Base-by-base conservation (phyloP, 1,139 yeast genomes). In the Nakaseomyces kungkrabaensis region DNA sequence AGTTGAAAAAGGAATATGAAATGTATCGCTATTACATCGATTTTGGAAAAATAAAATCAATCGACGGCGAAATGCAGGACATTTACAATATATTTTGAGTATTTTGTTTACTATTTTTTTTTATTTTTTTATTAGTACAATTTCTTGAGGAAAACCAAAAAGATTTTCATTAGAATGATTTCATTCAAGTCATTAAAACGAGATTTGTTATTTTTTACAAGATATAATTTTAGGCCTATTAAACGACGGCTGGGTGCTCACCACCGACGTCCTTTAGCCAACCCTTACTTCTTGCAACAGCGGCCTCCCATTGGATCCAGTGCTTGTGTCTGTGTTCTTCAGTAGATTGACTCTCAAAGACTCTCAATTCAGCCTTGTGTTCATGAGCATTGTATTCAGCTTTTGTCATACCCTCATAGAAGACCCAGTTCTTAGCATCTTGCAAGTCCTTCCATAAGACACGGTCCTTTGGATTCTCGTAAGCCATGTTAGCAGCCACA, bases 401-500 rank as follows among this genome's bases (percentile, higher is more conserved):
- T 54, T 68, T 64, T 29, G 61, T 61, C 43, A 63, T 62, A 48
- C 68, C 68, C 37, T 60, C 60, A 48, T 56, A 60, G 49, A 58
- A 62, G 2, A 66, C 60, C 64, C 62, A 60, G 47, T 56, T 60
- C 52, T 64, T 64, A 38, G 77, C 85, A 56, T 88, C 96, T 53
- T 79, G 84, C 53, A 88, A 72, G 59, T 81, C 78, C 54, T 74
- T 76, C 96, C 96, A 90, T 48, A 88, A 68, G 49, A 85, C 76
- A 52, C 85, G 79, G 37, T 76, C 72, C 46, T 72, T 79, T 3
- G 62, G 60, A 53, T 77, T 73, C 58, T 77, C 69, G 54, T 73
- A 72, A 1, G 90, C 82, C 60, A 89, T 72, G 10, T 96, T 96
- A 2, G 97, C 96, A 24, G 96, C 96, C 60, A 90, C 86, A 10